Conservation (phyloP, 768 basidiomycete genomes). For the Austroboletus eburneus region DNA sequence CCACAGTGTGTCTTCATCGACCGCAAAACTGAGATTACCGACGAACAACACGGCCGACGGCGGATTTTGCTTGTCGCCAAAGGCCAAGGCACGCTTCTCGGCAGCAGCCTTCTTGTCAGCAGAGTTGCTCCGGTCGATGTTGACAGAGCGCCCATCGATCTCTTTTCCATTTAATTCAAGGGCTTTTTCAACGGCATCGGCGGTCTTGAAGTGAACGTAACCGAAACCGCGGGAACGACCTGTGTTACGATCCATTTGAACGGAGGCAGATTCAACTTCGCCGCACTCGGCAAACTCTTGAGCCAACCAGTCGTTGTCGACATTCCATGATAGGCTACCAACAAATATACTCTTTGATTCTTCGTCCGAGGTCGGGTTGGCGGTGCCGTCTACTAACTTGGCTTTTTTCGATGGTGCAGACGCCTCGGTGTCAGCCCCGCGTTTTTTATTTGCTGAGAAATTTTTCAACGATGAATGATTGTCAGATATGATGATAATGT, state of each 20-base stretch:
- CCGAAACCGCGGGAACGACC: conserved; percentile 85
- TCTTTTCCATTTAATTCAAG: conserved; percentile 77
- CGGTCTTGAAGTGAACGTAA: conserved; percentile 71
- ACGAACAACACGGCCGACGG: conserved; percentile 82
- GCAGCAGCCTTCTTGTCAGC: conserved; percentile 50
- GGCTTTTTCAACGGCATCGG: conserved; percentile 75
- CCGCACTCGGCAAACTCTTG: conserved; percentile 88
- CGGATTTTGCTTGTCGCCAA: conserved; percentile 63
- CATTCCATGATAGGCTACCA: conserved; percentile 91
- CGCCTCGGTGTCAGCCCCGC: conserved; percentile 69
- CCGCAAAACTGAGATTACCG: conserved; percentile 81
- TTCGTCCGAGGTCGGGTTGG: conserved; percentile 33
- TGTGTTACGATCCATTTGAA: conserved; percentile 77
- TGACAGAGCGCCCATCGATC: conserved; percentile 87
- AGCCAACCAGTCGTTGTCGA: conserved; percentile 93
- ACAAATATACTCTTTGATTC: conserved; percentile 80
- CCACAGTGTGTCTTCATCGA: conserved; percentile 84
- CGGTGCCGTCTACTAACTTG: conserved; percentile 61
- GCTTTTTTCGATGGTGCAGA: conserved; percentile 72
- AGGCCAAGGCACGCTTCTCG: conserved; percentile 72
- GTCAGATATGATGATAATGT: conserved; percentile 6
- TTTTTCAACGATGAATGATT: conserved; percentile 2
- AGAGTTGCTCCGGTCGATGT: conserved; percentile 76
- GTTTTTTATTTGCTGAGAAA: conserved; percentile 47
- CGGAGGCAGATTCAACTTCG: conserved; percentile 84